Evolutionary conservation across 495 filamentous ascomycete species (phyloP), one percentile per base, ranked within the genome.

Genomic region (Collariella sp.): DNA sequence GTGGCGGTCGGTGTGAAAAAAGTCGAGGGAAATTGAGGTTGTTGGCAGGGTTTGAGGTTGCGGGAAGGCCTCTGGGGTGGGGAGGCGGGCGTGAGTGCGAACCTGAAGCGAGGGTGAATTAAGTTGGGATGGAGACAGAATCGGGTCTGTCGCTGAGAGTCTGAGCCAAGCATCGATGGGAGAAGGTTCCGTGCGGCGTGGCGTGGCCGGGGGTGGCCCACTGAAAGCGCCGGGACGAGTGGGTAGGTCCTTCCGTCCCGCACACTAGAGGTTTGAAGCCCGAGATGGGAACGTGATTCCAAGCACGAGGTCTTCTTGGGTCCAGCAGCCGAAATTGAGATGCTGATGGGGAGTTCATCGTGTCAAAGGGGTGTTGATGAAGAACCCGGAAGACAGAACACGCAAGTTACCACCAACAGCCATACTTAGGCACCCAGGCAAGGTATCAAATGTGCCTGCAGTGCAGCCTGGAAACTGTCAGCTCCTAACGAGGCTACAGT

Each of bases 1-100:
- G 9, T 0, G 26, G 15, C 36, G 26, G 19, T 41, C 24, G 24
- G 3, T 26, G 4, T 69, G 36, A 20, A 59, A 68, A 19, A 10
- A 22, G 24, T 35, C 38, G 39, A 6, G 44, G 24, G 23, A 26
- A 23, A 33, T 24, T 34, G 35, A 7, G 33, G 26, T 31, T 20
- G 34, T 12, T 19, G 33, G 31, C 35, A 22, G 24, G 15, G 11
- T 36, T 38, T 15, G 20, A 19, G 42, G 52, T n/a, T 23, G 16
- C 31, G 35, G 43, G 22, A 38, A 22, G 31, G 50, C 34, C 34
- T 36, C 23, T 52, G 23, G 11, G 10, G 39, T 31, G 40, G 29
- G 3, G 29, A 40, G 52, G 29, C 9, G 38, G 2, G 19, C 13
- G 49, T 19, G 31, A 36, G 48, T 12, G 23, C 33, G 31, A n/a